Conservation (phyloP, 208 protist genomes). For the Polymyxa betae region DNA sequence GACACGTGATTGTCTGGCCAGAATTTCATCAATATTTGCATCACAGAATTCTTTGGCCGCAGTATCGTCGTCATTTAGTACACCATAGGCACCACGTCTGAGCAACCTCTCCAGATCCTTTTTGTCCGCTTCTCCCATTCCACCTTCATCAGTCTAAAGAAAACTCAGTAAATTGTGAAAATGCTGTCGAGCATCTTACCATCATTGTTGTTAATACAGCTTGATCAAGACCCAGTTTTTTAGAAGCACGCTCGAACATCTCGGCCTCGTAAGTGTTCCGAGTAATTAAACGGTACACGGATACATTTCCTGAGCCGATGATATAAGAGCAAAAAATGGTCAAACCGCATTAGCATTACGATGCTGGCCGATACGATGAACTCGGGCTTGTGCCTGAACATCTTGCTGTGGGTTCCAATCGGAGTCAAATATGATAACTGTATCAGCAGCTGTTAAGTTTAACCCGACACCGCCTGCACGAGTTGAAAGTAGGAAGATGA, state of each 20-base stretch:
- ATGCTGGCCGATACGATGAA: conserved; percentile 90
- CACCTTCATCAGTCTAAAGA: not conserved
- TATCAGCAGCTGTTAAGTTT: conserved; percentile 80
- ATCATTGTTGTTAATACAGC: conserved; percentile 69
- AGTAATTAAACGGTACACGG: conserved; percentile 80
- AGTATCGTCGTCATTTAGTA: conserved; percentile 60
- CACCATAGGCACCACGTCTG: conserved; percentile 54
- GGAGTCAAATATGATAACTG: conserved; percentile 81
- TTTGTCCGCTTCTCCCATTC: conserved; percentile 22
- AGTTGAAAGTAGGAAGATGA: conserved; percentile 79
- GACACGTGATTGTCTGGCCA: conserved; percentile 36
- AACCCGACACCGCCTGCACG: conserved; percentile 79
- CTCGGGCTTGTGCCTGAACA: conserved; percentile 89
- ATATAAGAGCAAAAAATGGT: not conserved
- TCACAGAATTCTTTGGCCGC: conserved; percentile 59
- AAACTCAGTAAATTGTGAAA: not conserved
- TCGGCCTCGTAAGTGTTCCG: conserved; percentile 88
- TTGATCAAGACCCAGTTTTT: conserved; percentile 84
- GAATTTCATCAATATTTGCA: conserved; percentile 62
- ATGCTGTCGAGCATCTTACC: not conserved
- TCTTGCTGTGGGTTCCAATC: conserved; percentile 98
- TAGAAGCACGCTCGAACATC: conserved; percentile 84
- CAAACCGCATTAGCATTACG: conserved; percentile 71
- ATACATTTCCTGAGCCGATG: not conserved
- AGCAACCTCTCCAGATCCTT: conserved; percentile 6